Evolutionary conservation across 2,329 filamentous ascomycete genomes (phyloP).

Genomic region (Blastomyces parvus): DNA sequence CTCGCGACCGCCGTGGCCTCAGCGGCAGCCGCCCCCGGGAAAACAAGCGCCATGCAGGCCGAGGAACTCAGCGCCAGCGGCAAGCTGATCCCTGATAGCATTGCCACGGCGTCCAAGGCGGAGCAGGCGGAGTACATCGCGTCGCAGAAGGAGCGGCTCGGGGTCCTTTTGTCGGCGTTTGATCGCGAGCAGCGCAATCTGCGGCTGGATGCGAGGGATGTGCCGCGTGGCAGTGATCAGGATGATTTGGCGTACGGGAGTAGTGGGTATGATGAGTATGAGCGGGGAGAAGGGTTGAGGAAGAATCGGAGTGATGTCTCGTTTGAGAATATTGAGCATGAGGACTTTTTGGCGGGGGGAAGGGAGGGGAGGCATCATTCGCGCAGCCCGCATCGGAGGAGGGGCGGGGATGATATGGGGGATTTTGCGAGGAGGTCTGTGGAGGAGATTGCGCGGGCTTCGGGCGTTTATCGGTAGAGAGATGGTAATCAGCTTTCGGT

Average conservation of each 20-base stretch:
- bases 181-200: slow-evolving; percentile 66
- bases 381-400: background rate
- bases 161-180: slow-evolving; percentile 63
- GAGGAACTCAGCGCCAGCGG: slow-evolving; percentile 49
- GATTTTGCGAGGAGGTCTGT: slow-evolving; percentile 10
- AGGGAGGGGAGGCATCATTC: background rate
- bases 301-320: slow-evolving; percentile 81
- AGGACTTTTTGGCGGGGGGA: background rate
- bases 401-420: background rate
- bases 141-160: slow-evolving; percentile 68
- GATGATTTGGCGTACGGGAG: slow-evolving; percentile 36
- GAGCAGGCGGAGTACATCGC: slow-evolving; percentile 66
- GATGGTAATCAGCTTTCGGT: background rate
- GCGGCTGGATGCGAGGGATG: slow-evolving; percentile 16
- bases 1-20: slow-evolving; percentile 65
- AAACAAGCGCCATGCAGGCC: slow-evolving; percentile 31
- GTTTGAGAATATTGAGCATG: slow-evolving; percentile 79
- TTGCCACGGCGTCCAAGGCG: slow-evolving; percentile 50
- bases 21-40: slow-evolving; percentile 39
- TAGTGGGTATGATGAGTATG: slow-evolving; percentile 21
- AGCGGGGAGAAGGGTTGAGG: slow-evolving; percentile 41
- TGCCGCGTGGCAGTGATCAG: slow-evolving; percentile 17
- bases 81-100: slow-evolving; percentile 59
- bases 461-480: slow-evolving; percentile 7
- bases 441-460: slow-evolving; percentile 9